phyloP scores from a whole-genome alignment of 148 eudicot species.

The Camellia sinensis region DNA sequence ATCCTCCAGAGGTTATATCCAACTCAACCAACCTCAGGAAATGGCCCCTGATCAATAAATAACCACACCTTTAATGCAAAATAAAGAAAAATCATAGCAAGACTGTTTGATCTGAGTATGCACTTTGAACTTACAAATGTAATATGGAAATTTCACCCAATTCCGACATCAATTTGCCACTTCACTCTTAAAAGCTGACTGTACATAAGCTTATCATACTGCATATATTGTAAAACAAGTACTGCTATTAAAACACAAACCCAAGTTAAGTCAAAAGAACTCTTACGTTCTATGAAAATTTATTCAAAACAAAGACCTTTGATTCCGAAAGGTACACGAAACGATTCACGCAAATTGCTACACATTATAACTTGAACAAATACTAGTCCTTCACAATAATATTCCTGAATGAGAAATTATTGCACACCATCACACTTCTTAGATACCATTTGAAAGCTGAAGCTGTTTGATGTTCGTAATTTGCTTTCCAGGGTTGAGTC shows the following conservation, averaged over 20 bases:
- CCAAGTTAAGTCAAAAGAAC: neutral
- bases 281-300: neutral
- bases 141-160: too few species aligned
- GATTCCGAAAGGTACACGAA: neutral
- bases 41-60: too few species aligned
- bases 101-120: too few species aligned
- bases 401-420: neutral
- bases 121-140: too few species aligned
- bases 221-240: neutral
- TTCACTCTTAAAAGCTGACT: too few species aligned
- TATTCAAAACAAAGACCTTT: conserved; percentile 12
- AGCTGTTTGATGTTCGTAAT: conserved; percentile 84
- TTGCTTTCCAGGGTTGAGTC: conserved; percentile 89
- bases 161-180: too few species aligned
- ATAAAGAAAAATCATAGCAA: too few species aligned
- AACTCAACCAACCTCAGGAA: too few species aligned
- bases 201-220: neutral
- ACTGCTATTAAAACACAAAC: neutral
- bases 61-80: too few species aligned
- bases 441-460: conserved; percentile 27
- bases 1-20: too few species aligned
- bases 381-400: neutral
- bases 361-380: neutral
- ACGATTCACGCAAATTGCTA: too few species aligned
- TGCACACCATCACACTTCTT: conserved; percentile 9